Base-by-base conservation (phyloP, 1,284 basidiomycete species). In the Ceratobasidium sp. region DNA sequence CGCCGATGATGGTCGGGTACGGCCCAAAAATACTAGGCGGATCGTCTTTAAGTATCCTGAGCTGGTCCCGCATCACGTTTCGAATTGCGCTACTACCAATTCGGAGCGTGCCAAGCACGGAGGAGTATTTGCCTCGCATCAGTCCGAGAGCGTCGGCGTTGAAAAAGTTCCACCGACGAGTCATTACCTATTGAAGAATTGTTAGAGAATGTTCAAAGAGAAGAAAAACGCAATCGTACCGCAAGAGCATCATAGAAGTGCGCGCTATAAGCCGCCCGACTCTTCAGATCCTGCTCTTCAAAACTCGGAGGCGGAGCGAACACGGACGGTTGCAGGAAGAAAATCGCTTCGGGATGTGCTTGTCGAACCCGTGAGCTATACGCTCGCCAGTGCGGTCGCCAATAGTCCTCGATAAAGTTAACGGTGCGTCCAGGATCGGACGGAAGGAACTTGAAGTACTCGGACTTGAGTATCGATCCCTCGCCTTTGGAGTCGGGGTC, bases 241-340 rank as follows among this genome's bases (percentile, higher is more conserved):
- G 89, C 89, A 59, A 98, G 87, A 1, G 97, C 97, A 82, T 99
- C 97, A 84, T 99, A 99, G 84, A 96, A 99, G 85, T 99, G 97
- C 0, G 92, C 89, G 0, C 95, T 93, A 79, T 94, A 93, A 70
- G 91, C 94, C 12, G 90, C 92, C 1, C 97, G 91, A 0, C 92
- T 92, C 57, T 87, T 85, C 17, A 97, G 86, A 62, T 91, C 85
- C 1, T 88, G 88, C 75, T 80, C 80, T 48, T 90, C 89, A 33
- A 82, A 80, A 2, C 87, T 86, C 0, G 93, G 93, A 0, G 96
- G 96, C 13, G 87, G 88, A 4, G 93, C 92, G 84, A 99, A 98
- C 0, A 99, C 97, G 1, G 97, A 95, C 0, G 96, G 94, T 81
- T 97, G 95, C 56, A 99, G 88, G 83, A 99, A 98, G 77, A 93